A percentile compares a stretch with the other conserved stretches of the same genome.
Evolutionary conservation across 345 rosid species (phyloP).

Genomic region (Moricandia arvensis): DNA sequence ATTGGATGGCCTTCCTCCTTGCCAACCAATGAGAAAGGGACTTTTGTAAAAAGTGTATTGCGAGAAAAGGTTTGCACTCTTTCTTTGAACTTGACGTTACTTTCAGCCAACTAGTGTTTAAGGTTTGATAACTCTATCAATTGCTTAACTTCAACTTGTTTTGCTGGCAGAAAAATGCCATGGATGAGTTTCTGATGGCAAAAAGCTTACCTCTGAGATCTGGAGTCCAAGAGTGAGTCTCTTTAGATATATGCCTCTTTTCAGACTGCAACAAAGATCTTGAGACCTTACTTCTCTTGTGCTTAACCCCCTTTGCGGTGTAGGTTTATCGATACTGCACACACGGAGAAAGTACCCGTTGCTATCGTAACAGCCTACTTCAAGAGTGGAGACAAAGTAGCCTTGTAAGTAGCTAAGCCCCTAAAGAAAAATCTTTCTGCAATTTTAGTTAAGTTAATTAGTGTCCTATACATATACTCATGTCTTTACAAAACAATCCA

Average conservation of each 20-base stretch:
- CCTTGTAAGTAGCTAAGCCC: slow-evolving; percentile 49
- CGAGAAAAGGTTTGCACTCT: slow-evolving; percentile 64
- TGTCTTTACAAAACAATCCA: background rate
- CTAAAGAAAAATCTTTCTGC: background rate
- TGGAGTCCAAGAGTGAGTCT: slow-evolving; percentile 78
- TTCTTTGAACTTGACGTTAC: slow-evolving; percentile 7
- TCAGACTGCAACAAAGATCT: background rate
- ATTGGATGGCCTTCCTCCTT: slow-evolving; percentile 96
- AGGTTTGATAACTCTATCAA: slow-evolving; percentile 4
- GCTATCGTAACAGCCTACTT: slow-evolving; percentile 60
- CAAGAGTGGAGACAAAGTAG: slow-evolving; percentile 72
- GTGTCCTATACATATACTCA: background rate
- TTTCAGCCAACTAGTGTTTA: background rate
- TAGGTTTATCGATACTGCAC: slow-evolving; percentile 80
- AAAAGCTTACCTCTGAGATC: slow-evolving; percentile 73
- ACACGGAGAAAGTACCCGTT: slow-evolving; percentile 59
- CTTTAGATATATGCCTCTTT: slow-evolving; percentile 16
- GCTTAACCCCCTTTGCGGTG: slow-evolving; percentile 20
- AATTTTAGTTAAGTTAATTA: background rate
- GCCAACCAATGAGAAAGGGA: slow-evolving; percentile 78
- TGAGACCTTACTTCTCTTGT: background rate
- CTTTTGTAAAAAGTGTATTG: slow-evolving; percentile 64
- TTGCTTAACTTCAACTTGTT: slow-evolving; percentile 27
- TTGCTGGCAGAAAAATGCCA: slow-evolving; percentile 70
- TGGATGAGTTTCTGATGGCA: slow-evolving; percentile 64